These are phyloP conservation scores for Colletotrichum brevisporum DNA, from an alignment of 2,329 filamentous ascomycete genomes.

Conservation along the genomic window DNA sequence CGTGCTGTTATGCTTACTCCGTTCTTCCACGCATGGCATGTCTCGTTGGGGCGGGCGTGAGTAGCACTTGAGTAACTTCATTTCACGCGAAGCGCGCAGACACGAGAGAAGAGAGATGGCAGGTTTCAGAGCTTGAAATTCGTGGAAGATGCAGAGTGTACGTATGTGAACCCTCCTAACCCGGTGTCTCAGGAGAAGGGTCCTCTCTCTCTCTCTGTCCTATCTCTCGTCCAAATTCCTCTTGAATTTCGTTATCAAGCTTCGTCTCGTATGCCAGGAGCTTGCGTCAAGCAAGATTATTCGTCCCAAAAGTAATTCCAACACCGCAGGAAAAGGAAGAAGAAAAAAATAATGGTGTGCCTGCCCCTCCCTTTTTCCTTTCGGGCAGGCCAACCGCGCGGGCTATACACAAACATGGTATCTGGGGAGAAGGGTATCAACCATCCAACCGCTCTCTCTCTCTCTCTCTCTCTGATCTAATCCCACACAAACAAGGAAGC, in stretches of 20 bases:
- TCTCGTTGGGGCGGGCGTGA: not conserved
- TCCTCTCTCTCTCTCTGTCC: too few relatives aligned
- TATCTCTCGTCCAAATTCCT: not conserved
- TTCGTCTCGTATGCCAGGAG: conserved; percentile 11
- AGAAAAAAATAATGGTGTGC: not conserved
- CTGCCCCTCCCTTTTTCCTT: not conserved
- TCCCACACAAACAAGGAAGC: conserved; percentile 25
- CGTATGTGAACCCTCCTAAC: too few relatives aligned
- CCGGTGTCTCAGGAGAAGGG: too few relatives aligned
- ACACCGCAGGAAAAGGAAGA: conserved; percentile 8
- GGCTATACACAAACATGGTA: conserved; percentile 27
- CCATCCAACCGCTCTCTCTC: conserved; percentile 32
- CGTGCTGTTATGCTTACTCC: not conserved
- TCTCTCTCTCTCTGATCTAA: conserved; percentile 27
- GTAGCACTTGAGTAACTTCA: not conserved
- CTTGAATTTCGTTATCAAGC: conserved; percentile 16
- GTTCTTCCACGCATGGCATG: not conserved
- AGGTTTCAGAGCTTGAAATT: not conserved
- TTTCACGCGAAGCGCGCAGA: conserved; percentile 1
- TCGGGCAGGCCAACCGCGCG: not conserved
- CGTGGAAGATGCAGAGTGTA: not conserved
- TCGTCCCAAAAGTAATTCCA: not conserved
- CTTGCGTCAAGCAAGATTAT: conserved; percentile 21
- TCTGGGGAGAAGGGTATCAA: conserved; percentile 31
- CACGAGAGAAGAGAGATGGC: not conserved